These are phyloP conservation scores for Aspergillus novofumigatus DNA, from an alignment of 2,329 filamentous ascomycete genomes.

Conservation along the genomic window DNA sequence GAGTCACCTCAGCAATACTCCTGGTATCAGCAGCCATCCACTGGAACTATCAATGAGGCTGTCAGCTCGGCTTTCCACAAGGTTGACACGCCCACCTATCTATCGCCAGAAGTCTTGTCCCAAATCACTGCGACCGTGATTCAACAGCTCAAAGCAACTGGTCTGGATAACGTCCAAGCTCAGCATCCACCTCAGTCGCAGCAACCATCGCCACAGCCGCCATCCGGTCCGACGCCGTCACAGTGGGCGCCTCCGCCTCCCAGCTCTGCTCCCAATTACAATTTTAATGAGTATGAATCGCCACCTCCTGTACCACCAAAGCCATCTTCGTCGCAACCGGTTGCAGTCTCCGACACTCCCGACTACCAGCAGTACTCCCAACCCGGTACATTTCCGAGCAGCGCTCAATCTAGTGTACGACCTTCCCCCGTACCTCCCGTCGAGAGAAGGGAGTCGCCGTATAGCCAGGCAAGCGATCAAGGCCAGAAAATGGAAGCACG, in stretches of 20 bases:
- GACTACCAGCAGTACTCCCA: constrained; percentile 19
- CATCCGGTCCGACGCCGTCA: constrained; percentile 16
- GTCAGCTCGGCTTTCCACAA: constrained; percentile 54
- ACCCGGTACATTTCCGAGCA: constrained; percentile 16
- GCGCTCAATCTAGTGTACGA: constrained; percentile 19
- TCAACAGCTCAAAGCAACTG: constrained; percentile 52
- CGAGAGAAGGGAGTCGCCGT: constrained; percentile 32
- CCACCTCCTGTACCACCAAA: constrained; percentile 18
- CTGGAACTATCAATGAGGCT: constrained; percentile 51
- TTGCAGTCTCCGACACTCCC: constrained; percentile 2
- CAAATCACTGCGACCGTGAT: constrained; percentile 58
- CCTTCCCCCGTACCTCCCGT: constrained; percentile 17
- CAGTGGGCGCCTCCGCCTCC: constrained; percentile 19
- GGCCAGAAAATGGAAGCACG: constrained; percentile 28
- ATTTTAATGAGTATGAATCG: constrained; percentile 13
- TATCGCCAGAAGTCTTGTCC: constrained; percentile 59
- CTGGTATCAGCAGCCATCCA: constrained; percentile 19
- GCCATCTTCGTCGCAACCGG: constrained; percentile 16
- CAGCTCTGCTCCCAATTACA: constrained; percentile 10
- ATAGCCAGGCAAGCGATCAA: constrained; percentile 33
- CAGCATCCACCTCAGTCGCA: constrained; percentile 21
- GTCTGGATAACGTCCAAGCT: constrained; percentile 30
- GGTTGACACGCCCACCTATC: constrained; percentile 45
- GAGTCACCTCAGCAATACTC: constrained; percentile 16
- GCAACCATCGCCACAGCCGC: constrained; percentile 23